Evolutionary conservation across 257 asterid species (phyloP), one percentile per base, ranked within the genome.

Genomic region (Verbascum thapsus): DNA sequence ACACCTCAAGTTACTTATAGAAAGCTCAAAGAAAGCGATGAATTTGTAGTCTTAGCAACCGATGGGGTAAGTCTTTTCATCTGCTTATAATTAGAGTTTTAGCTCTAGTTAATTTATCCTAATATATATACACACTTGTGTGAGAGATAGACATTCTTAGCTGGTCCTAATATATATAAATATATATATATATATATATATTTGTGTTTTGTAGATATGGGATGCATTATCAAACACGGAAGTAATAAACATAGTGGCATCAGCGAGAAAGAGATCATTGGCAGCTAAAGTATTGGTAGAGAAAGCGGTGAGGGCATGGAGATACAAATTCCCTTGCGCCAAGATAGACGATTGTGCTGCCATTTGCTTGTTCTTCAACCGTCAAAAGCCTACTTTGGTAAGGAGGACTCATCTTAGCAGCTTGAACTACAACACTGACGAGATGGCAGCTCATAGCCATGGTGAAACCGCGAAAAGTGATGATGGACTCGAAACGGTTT

Each of bases 61-160:
- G 98, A 91, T 35, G 98, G 98, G 89, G 98, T 91, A 84, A 80
- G 83, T 7, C 5, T n/a, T n/a, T n/a, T n/a, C n/a, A n/a, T n/a
- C n/a, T n/a, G n/a, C n/a, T n/a, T n/a, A n/a, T n/a, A n/a, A n/a
- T n/a, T n/a, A n/a, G n/a, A n/a, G n/a, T n/a, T n/a, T n/a, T n/a
- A n/a, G n/a, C n/a, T n/a, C n/a, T n/a, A n/a, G n/a, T n/a, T n/a
- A n/a, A n/a, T n/a, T n/a, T n/a, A n/a, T n/a, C n/a, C n/a, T n/a
- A n/a, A n/a, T n/a, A n/a, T n/a, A n/a, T n/a, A n/a, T n/a, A n/a
- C n/a, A n/a, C n/a, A n/a, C n/a, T n/a, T n/a, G n/a, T n/a, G n/a
- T n/a, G n/a, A n/a, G n/a, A n/a, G n/a, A n/a, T n/a, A n/a, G n/a
- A n/a, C n/a, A n/a, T n/a, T n/a, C n/a, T n/a, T n/a, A n/a, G n/a